Evolutionary conservation across 2,329 filamentous ascomycete species (phyloP), one percentile per base, ranked within the genome.

Genomic region (Fusarium sublunatum): DNA sequence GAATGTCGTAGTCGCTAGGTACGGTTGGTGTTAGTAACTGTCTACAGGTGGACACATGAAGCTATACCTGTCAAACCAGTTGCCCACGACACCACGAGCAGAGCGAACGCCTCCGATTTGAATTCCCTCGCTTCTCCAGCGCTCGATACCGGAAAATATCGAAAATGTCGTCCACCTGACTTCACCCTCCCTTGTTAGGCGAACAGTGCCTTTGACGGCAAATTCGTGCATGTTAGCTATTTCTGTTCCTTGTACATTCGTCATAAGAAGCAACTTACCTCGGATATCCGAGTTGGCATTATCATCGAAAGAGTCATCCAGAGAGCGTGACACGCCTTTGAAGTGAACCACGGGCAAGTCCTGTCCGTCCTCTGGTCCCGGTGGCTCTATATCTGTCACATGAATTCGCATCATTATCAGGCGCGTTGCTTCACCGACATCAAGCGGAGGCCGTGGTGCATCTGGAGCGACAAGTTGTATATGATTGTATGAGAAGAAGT

Each of bases 51-150:
- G 22, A 15, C 25, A 25, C 7, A 9, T 25, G 10, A n/a, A 9
- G 25, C 70, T 78, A 59, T 77, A 88, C 86, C 87, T 88, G 68
- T 92, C 90, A 69, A 92, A 93, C 91, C 91, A 94, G 47, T 86
- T 88, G 0, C 91, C 91, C 2, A 92, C 71, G 0, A 92, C 86
- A 1, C 90, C 90, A 7, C 90, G 82, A 7, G 83, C 86, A 6
- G 88, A 88, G 44, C 79, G 76, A 2, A 86, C 68, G 0, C 91
- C 91, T 10, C 91, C 91, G 6, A 93, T 75, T 74, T 94, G 91
- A 6, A 93, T 80, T 8, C 89, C 86, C 76, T 94, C 91, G 69
- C 87, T 90, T n/a, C 86, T 83, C 91, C 91, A 93, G 22, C 89
- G 80, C 69, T 90, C 87, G 64, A 91, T 82, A 43, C 88, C 87